Percentiles rank a stretch among this genome's conserved stretches.
phyloP scores from a whole-genome alignment of 2,329 filamentous ascomycete species.

The Fusarium luffae region DNA sequence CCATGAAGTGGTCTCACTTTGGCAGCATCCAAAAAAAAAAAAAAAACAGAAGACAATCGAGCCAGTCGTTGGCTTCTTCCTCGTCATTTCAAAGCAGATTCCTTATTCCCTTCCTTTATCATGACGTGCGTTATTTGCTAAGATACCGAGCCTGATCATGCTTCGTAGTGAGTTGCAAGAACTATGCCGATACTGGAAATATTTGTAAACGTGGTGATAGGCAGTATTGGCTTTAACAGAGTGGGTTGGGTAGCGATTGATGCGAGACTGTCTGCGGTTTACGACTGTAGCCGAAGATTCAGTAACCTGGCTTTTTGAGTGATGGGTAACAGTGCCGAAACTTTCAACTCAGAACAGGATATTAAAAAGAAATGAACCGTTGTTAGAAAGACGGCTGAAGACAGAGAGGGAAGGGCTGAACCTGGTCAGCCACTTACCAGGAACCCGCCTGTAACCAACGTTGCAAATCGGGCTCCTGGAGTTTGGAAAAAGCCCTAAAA shows the following conservation, averaged over 20 bases:
- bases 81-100: not conserved
- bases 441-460: slow-evolving; percentile 4
- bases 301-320: not conserved
- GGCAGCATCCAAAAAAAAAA: slow-evolving; percentile 9
- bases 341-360: not conserved
- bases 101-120: slow-evolving; percentile 7
- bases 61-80: not conserved
- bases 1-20: slow-evolving; percentile 28
- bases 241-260: not conserved
- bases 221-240: not conserved
- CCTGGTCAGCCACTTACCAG: slow-evolving; percentile 3
- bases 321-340: not conserved
- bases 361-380: not conserved
- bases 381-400: not conserved
- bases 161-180: not conserved
- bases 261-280: not conserved
- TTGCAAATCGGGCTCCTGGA: slow-evolving; percentile 7
- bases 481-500: not conserved
- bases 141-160: not conserved
- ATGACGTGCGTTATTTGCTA: not conserved
- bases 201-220: not conserved
- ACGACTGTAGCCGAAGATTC: not conserved
- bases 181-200: not conserved
- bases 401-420: slow-evolving; percentile 6
- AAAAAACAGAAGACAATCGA: not conserved